These are phyloP conservation scores for Pleurotus djamor DNA, from an alignment of 768 basidiomycete genomes.

Conservation along the genomic window DNA sequence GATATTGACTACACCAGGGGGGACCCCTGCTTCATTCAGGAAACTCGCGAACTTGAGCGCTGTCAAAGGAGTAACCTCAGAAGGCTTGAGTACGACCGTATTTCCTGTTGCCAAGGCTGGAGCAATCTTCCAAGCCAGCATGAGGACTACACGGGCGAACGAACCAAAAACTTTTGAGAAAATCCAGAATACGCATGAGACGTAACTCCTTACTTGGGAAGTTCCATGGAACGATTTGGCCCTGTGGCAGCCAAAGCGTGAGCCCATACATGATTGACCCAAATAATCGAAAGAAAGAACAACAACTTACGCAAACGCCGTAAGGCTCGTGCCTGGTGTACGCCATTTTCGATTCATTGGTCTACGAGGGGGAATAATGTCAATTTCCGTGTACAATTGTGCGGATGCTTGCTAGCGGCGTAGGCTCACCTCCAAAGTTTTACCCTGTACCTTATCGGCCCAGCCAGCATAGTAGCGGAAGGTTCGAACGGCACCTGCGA, in stretches of 20 bases:
- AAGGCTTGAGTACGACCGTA: constrained; percentile 64
- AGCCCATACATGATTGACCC: not conserved
- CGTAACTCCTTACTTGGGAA: constrained; percentile 26
- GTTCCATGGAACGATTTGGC: constrained; percentile 65
- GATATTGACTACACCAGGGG: constrained; percentile 62
- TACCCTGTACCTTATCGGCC: constrained; percentile 71
- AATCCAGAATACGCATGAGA: constrained; percentile 13
- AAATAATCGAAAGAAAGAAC: constrained; percentile 1
- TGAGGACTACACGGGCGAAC: constrained; percentile 6
- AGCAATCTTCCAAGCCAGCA: constrained; percentile 25
- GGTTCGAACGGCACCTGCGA: constrained; percentile 26
- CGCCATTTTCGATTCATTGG: constrained; percentile 49
- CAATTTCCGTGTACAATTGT: too few relatives aligned
- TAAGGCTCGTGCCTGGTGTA: constrained; percentile 72
- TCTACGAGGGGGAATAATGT: constrained; percentile 31
- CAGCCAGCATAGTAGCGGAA: constrained; percentile 74
- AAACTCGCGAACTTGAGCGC: constrained; percentile 44
- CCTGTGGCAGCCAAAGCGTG: constrained; percentile 11
- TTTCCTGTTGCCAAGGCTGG: constrained; percentile 46
- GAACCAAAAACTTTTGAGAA: not conserved
- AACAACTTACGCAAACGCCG: constrained; percentile 38
- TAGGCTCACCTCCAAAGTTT: constrained; percentile 43
- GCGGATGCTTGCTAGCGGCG: not conserved
- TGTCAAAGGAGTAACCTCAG: constrained; percentile 59
- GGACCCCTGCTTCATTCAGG: constrained; percentile 57